Base-by-base conservation (phyloP, 371 early-diverging fungal species). In the Actinomortierella wolfii region DNA sequence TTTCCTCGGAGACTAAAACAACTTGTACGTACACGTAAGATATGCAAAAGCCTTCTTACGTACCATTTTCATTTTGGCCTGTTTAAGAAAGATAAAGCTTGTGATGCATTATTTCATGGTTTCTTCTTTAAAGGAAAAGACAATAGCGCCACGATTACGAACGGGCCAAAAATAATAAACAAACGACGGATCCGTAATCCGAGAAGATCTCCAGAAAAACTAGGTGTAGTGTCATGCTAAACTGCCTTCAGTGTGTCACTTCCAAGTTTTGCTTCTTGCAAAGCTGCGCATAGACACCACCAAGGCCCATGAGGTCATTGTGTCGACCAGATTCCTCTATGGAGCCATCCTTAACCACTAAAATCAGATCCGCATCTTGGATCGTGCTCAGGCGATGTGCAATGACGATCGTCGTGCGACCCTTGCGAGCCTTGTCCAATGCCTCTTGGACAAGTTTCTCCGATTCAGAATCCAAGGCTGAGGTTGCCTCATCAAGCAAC, bases 401-500 rank as follows among this genome's bases (percentile, higher is more conserved):
- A 76, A 89, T 83, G 6, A 82, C 80, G 9, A 89, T 78, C 1
- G 89, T 87, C 21, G 79, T 85, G 47, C 85, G 74, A 26, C 89
- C 88, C 14, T 85, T 67, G 3, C 85, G 57, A 9, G 93, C 89
- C 9, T 67, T 78, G 61, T 92, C 90, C 21, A 97, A 73, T 0
- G 94, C 96, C 41, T 82, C 82, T 64, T 97, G 94, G 11, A 98
- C 92, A 17, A 91, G 74, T 48, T 84, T 86, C 76, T 98, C 98
- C 45, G 89, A 86, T 64, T 92, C 86, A 18, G 89, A 85, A 75
- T 96, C 96, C 39, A 96, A 75, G 0, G 96, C 95, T 3, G 92
- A 89, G 1, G 99, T 98, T 0, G 98, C 96, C 69, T 99, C 99
- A 65, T 99, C 99, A 17, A 97, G 78, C n/a, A 97, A 73, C 45